These are phyloP conservation scores for Globisporangium splendens DNA, from an alignment of 352 stramenopile species.

Conservation along the genomic window DNA sequence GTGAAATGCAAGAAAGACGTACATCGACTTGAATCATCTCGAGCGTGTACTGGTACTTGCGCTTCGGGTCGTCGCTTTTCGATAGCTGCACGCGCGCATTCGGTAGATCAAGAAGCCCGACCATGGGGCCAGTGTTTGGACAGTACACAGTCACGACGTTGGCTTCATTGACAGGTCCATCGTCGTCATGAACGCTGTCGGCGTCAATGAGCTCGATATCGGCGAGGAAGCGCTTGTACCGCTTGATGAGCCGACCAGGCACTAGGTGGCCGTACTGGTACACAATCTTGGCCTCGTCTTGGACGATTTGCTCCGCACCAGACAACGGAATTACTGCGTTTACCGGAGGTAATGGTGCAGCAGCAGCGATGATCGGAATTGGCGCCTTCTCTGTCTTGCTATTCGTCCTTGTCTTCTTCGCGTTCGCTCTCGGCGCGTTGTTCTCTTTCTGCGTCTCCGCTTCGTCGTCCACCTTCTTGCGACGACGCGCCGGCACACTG, in stretches of 20 bases:
- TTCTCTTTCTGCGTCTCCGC: background rate
- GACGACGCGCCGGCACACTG: background rate
- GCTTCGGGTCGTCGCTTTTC: slow-evolving; percentile 68
- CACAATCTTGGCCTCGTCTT: slow-evolving; percentile 26
- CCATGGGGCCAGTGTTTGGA: slow-evolving; percentile 81
- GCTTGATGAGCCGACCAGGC: slow-evolving; percentile 47
- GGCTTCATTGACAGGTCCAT: slow-evolving; percentile 2
- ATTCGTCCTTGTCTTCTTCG: background rate
- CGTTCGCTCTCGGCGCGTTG: background rate
- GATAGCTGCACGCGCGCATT: slow-evolving; percentile 71
- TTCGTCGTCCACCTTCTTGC: background rate
- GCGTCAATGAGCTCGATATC: slow-evolving; percentile 54
- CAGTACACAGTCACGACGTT: slow-evolving; percentile 73
- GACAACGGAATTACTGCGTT: background rate
- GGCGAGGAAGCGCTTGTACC: slow-evolving; percentile 84
- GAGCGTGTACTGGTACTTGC: slow-evolving; percentile 82
- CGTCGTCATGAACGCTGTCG: background rate
- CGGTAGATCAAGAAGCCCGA: slow-evolving; percentile 66
- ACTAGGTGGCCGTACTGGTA: slow-evolving; percentile 53
- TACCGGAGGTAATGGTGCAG: slow-evolving; percentile 9
- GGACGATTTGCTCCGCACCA: no score
- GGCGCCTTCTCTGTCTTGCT: background rate
- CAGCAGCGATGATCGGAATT: slow-evolving; percentile 1
- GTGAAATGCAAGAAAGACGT: slow-evolving; percentile 16
- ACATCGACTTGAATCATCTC: slow-evolving; percentile 84